Base-by-base conservation (phyloP, 106 monocot genomes). In the Cymbidium sinense region DNA sequence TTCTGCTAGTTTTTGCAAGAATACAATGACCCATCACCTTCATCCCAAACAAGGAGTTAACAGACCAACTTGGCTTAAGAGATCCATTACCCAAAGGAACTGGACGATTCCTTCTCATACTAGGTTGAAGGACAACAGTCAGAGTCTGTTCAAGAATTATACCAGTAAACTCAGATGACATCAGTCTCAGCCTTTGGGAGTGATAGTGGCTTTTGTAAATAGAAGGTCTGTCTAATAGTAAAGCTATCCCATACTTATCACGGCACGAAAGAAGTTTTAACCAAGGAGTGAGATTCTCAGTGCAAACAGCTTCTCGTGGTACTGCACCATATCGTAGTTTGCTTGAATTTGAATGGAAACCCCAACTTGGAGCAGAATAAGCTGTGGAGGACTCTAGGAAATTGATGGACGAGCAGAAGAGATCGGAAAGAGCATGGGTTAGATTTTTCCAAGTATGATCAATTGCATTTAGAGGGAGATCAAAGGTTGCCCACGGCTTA, bases 241-340 rank as follows among this genome's bases (percentile, higher is more conserved):
- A 87, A 83, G 94, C 98, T 70, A 99, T 64, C 5, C 98, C 98
- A 81, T 90, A 86, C 80, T 92, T 99, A 75, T 99, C 98, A 75
- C 94, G 86, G 71, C 98, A 99, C 28, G 98, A 94, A 36, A 99
- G 88, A 81, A 94, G 92, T 79, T 99, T 99, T 58, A 99, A 89
- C 98, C 98, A 99, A 43, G 98, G 98, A 82, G 98, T 94, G 18
- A 99, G 90, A 84, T 99, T 99, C 79, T 99, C 98, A 12, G 98
- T 99, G 78, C 98, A 94, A 39, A 99, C 92, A 28, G 94, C 98
- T 84, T 99, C 98, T 47, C 98, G 89, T 28, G 94, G 98, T 71
- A 99, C 67, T 77, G 98, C 94, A 61, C 92, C 98, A 90, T 99
- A 99, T 77, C 91, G 82, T 47, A 94, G 21, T 72, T 87, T 86